These are phyloP conservation scores for Amorphotheca resinae DNA, from an alignment of 495 filamentous ascomycete genomes.

Conservation along the genomic window DNA sequence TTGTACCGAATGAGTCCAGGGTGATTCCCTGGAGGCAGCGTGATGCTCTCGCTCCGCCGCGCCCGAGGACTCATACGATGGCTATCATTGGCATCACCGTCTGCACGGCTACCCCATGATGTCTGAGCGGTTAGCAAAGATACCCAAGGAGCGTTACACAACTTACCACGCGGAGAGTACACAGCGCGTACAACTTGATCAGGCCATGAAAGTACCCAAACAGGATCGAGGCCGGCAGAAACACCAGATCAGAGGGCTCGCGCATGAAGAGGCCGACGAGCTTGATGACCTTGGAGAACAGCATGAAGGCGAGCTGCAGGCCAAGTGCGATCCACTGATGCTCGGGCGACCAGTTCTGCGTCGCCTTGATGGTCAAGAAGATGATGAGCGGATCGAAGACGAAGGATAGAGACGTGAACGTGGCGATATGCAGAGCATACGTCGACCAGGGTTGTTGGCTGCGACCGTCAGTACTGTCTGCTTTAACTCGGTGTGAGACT, in stretches of 20 bases:
- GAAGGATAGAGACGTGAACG: conserved; percentile 58
- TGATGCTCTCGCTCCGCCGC: conserved; percentile 33
- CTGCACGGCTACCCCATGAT: conserved; percentile 56
- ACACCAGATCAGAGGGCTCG: conserved; percentile 54
- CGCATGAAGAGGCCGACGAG: conserved; percentile 59
- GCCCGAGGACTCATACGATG: conserved; percentile 40
- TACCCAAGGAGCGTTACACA: no score
- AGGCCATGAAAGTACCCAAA: conserved; percentile 70
- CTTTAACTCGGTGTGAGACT: conserved; percentile 33
- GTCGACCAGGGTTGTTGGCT: conserved; percentile 65
- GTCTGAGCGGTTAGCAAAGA: conserved; percentile 31
- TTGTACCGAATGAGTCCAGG: conserved; percentile 18
- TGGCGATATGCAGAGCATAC: conserved; percentile 64
- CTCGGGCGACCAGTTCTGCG: conserved; percentile 29
- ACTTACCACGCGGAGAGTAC: conserved; percentile 58
- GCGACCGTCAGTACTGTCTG: no score
- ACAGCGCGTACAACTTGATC: conserved; percentile 64
- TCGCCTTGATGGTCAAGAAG: conserved; percentile 36
- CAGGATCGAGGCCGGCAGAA: conserved; percentile 58
- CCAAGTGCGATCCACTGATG: conserved; percentile 32
- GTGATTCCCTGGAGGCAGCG: conserved; percentile 27
- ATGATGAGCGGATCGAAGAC: conserved; percentile 51
- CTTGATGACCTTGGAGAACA: conserved; percentile 69
- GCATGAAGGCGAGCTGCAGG: conserved; percentile 44
- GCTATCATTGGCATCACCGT: conserved; percentile 50